A percentile compares a stretch with the other conserved stretches of the same genome.
These are phyloP conservation scores for Brassica balearica DNA, from an alignment of 441 rosid genomes.

Conservation along the genomic window DNA sequence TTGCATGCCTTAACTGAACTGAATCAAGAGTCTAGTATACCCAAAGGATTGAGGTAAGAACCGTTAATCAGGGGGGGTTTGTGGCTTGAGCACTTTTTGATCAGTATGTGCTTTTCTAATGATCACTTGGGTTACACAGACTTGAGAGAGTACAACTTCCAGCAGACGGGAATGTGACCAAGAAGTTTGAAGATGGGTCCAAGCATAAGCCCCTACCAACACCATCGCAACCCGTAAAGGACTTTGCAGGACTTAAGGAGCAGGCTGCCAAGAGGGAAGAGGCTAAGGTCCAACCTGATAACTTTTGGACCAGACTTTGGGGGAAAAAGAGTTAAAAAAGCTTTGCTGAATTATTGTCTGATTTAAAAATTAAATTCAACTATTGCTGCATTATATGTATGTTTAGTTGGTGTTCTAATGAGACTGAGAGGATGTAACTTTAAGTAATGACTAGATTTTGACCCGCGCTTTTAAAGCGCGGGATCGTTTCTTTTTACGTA, in stretches of 20 bases:
- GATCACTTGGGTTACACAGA: conserved; percentile 28
- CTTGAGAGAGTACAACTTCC: conserved; percentile 26
- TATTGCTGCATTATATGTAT: background rate
- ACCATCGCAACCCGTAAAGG: background rate
- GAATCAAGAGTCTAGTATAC: conserved; percentile 38
- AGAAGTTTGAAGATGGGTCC: conserved; percentile 14
- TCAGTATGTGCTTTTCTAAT: conserved; percentile 12
- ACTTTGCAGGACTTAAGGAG: conserved; percentile 13
- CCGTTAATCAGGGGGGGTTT: background rate
- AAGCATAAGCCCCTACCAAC: conserved; percentile 6
- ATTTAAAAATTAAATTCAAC: background rate
- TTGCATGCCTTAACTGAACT: conserved; percentile 39
- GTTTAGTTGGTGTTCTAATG: too few species aligned
- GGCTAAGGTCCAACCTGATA: conserved; percentile 20
- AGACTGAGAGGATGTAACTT: too few species aligned
- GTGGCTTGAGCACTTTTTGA: background rate
- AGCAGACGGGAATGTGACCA: conserved; percentile 6
- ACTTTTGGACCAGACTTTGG: conserved; percentile 43
- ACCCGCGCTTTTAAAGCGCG: too few species aligned
- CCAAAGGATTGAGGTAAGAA: conserved; percentile 54
- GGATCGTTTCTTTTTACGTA: too few species aligned
- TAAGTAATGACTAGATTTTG: too few species aligned
- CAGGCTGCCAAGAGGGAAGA: conserved; percentile 31
- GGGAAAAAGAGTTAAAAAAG: conserved; percentile 10
- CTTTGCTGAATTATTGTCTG: background rate